Percentiles rank a stretch among this genome's conserved stretches.
These are phyloP conservation scores for Alternaria infectoria DNA, from an alignment of 2,329 filamentous ascomycete species.

Conservation along the genomic window DNA sequence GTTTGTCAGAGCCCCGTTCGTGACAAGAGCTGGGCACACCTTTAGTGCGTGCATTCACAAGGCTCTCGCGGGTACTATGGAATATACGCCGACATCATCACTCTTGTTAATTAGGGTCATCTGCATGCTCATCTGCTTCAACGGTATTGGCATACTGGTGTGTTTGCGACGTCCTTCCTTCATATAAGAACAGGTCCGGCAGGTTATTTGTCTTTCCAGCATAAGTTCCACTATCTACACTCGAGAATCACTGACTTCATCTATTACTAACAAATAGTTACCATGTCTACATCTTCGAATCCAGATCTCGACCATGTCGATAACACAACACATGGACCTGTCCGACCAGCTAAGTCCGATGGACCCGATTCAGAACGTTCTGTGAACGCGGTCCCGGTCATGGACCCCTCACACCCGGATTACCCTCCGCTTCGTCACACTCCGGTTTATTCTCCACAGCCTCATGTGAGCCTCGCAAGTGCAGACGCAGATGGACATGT, in stretches of 20 bases:
- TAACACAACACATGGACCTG: background rate
- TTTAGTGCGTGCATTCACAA: background rate
- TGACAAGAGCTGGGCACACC: background rate
- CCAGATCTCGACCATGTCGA: background rate
- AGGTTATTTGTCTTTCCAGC: background rate
- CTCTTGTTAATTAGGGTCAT: background rate
- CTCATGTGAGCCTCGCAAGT: background rate
- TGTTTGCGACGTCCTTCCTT: background rate
- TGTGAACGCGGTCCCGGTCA: background rate
- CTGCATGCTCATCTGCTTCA: background rate
- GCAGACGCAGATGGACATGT: background rate
- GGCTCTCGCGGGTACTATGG: background rate
- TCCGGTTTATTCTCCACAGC: background rate
- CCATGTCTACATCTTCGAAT: background rate
- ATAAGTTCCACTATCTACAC: background rate
- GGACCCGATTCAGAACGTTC: background rate
- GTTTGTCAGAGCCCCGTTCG: background rate
- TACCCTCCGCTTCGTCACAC: background rate
- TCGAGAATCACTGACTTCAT: background rate
- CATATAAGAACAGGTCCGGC: background rate
- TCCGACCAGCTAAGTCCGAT: background rate
- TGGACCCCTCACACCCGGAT: background rate
- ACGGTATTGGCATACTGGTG: background rate
- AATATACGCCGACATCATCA: background rate
- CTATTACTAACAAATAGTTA: background rate